Evolutionary conservation across 2,329 filamentous ascomycete species (phyloP).

Genomic region (Pseudopyrenochaeta lycopersici): DNA sequence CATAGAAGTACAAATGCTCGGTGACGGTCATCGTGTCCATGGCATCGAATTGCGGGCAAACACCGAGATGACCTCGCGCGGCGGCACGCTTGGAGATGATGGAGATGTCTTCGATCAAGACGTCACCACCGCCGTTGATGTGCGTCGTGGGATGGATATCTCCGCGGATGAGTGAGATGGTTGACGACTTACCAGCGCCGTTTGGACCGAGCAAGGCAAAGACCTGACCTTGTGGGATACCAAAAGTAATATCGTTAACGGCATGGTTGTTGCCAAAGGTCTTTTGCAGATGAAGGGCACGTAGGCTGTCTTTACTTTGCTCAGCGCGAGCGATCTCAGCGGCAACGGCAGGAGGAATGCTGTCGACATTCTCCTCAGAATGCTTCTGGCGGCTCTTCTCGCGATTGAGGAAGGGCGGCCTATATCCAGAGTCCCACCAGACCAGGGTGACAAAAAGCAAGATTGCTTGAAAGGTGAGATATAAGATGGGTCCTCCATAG

Average conservation of each 20-base stretch:
- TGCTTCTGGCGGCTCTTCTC: slow-evolving; percentile 49
- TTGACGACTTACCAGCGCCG: slow-evolving; percentile 90
- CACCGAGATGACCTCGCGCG: slow-evolving; percentile 82
- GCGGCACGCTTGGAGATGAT: slow-evolving; percentile 75
- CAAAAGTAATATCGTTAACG: slow-evolving; percentile 89
- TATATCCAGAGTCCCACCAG: slow-evolving; percentile 78
- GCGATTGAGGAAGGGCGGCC: slow-evolving; percentile 62
- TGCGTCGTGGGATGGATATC: slow-evolving; percentile 75
- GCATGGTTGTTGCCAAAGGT: slow-evolving; percentile 75
- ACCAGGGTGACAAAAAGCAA: slow-evolving; percentile 76
- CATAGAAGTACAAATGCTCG: slow-evolving; percentile 90
- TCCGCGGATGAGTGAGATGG: slow-evolving; percentile 88
- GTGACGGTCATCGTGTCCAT: slow-evolving; percentile 90
- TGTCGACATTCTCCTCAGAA: slow-evolving; percentile 53
- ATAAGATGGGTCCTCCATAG: slow-evolving; percentile 86
- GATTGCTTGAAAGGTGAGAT: slow-evolving; percentile 77
- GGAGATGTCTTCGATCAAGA: slow-evolving; percentile 80
- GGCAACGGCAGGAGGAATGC: slow-evolving; percentile 65
- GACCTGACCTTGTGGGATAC: slow-evolving; percentile 80
- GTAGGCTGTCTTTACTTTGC: slow-evolving; percentile 71
- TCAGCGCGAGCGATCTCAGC: slow-evolving; percentile 72
- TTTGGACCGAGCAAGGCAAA: slow-evolving; percentile 92
- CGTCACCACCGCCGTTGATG: slow-evolving; percentile 71
- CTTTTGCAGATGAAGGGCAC: slow-evolving; percentile 83
- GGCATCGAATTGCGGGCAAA: slow-evolving; percentile 80